Evolutionary conservation across 2,329 filamentous ascomycete species (phyloP), one percentile per base, ranked within the genome.

Genomic region (Aspergillus viridinutans): DNA sequence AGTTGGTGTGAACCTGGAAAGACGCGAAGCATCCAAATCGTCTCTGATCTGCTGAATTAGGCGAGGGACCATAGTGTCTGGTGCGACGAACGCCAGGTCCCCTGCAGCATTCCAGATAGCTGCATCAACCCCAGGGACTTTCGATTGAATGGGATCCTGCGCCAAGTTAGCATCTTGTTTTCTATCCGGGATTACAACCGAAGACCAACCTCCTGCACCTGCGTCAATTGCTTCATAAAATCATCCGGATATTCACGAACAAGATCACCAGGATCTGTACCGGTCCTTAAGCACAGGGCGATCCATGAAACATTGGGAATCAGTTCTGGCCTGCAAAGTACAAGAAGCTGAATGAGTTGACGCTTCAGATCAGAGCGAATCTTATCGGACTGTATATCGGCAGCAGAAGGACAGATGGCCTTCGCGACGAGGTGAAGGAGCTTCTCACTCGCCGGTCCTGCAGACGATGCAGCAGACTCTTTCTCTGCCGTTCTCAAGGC

Each of bases 61-160:
- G 7, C 84, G 83, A 4, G 90, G 84, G 21, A 91, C 88, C 74
- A 96, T 89, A 17, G 80, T 80, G 47, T 94, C 89, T 0, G 94
- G 94, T 4, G 93, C 90, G 26, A 99, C 91, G 69, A 99, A 99
- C 3, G 90, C 92, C 57, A 99, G 80, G 68, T 97, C 94, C 40
- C 92, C 92, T 10, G 90, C 90, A 7, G 93, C 91, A 64, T 86
- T 87, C 72, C 87, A 95, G 3, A 93, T 90, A 53, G 93, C 93
- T 43, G 78, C 75, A 66, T 85, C 86, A 51, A 74, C 64, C 50
- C 67, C 60, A 14, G 68, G 68, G 21, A 77, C 66, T 43, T 63
- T 69, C 17, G 68, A 73, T 55, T 74, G 67, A 32, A 73, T 58
- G 21, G 71, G 66, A 50, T 76, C 72, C 59, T 70, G 25, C 4